Base-by-base conservation (phyloP, 352 stramenopile genomes). In the Phytophthora cactorum region DNA sequence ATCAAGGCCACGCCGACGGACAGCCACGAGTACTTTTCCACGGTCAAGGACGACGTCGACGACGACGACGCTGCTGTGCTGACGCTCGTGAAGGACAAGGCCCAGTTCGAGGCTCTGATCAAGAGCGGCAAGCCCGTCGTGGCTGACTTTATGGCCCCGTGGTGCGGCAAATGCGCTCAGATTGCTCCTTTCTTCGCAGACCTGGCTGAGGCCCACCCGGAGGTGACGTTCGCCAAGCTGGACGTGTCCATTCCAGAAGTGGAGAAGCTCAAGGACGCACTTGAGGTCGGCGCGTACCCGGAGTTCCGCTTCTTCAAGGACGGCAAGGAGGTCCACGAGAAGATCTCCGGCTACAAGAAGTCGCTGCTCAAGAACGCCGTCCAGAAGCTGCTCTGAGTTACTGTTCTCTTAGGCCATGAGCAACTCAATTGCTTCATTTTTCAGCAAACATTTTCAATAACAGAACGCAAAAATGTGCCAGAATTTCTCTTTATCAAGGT, bases 1-100 rank as follows among this genome's bases (percentile, higher is more conserved):
- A 98, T 98, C 60, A 84, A 91, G 36, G 80, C 86, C 45, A 91
- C 95, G 53, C 82, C 90, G 8, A 93, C 89, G 55, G 79, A 92
- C 61, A 83, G 82, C 47, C 78, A 92, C 68, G 85, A 91, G 75
- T 94, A 94, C 75, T 96, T 96, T 59, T 89, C 84, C 39, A 86
- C 79, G n/a, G 66, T 95, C 44, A 79, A 86, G 59, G 78, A 87
- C 31, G 70, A 69, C 4, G 63, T 66, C n/a, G 77, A 82, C 28
- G 72, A 75, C 38, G 82, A 87, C 49, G 77, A 74, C 28, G 72
- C 56, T 32, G 65, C 57, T 3, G 77, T 72, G 0, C 69, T 92
- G 51, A 86, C 74, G 41, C 28, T 88, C 5, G 60, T 92, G 52
- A 86, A 84, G 68, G 79, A 57, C 52, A 91, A 90, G 75, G 49